Conservation (phyloP, 192 early-diverging fungal genomes). For the Glomus cerebriforme region DNA sequence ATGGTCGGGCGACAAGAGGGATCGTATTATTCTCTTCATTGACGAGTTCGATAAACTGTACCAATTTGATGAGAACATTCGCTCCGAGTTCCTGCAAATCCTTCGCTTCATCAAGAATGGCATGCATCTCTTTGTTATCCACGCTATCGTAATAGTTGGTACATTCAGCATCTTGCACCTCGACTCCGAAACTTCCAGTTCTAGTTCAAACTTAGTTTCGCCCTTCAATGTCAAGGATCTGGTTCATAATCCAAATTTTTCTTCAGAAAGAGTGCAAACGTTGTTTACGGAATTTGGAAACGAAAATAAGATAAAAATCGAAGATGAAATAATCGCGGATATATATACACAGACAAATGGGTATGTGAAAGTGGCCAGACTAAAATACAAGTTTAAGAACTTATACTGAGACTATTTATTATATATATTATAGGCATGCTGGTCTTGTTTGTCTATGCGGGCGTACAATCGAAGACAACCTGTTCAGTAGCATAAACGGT, state of each 20-base stretch:
- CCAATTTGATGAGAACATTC: not conserved
- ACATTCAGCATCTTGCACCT: not conserved
- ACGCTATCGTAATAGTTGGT: not conserved
- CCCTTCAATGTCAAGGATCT: not conserved
- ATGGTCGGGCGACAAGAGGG: no score
- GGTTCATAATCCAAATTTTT: not conserved
- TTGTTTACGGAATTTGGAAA: not conserved
- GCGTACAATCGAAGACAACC: not conserved
- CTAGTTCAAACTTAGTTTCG: not conserved
- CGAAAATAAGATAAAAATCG: not conserved
- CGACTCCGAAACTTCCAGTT: not conserved
- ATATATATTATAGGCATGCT: no score
- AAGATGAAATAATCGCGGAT: not conserved
- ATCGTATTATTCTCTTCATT: not conserved
- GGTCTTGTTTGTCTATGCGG: slow-evolving; percentile 8
- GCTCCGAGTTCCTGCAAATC: not conserved
- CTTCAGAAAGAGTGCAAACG: not conserved
- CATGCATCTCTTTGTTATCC: not conserved
- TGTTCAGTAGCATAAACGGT: not conserved
- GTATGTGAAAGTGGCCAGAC: not conserved
- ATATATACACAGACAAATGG: not conserved
- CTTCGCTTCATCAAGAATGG: not conserved
- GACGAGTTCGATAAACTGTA: not conserved
- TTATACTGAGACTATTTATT: no score
- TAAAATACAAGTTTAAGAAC: no score